A percentile compares a stretch with the other conserved stretches of the same genome.
phyloP scores from a whole-genome alignment of 1,284 basidiomycete genomes.

The Farysia itapuensis region DNA sequence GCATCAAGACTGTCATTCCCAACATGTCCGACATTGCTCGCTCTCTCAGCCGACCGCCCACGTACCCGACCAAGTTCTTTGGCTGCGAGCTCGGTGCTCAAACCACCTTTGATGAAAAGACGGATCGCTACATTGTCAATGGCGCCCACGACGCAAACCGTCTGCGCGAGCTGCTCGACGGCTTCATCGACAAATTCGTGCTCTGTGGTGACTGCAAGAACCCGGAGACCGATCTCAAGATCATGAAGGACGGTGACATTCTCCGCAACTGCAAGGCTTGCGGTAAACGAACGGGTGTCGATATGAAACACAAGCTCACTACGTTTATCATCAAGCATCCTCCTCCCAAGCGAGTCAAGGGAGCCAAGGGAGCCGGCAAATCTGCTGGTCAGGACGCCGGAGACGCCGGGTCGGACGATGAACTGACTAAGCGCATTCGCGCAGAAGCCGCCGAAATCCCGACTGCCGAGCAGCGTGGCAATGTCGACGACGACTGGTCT shows the following conservation, averaged over 20 bases:
- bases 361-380: conserved; percentile 58
- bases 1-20: conserved; percentile 80
- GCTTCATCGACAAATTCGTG: conserved; percentile 93
- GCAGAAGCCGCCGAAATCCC: conserved; percentile 59
- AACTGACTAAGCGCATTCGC: conserved; percentile 65
- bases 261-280: conserved; percentile 98
- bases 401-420: conserved; percentile 61
- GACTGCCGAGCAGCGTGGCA: conserved; percentile 63
- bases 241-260: conserved; percentile 82
- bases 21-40: conserved; percentile 99
- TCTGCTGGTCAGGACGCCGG: conserved; percentile 67
- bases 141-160: conserved; percentile 90
- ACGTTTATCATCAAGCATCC: conserved; percentile 98
- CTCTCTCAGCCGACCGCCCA: conserved; percentile 88
- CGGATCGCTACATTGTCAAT: conserved; percentile 97
- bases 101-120: conserved; percentile 92
- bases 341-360: conserved; percentile 67
- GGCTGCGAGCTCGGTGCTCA: conserved; percentile 98
- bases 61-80: conserved; percentile 98
- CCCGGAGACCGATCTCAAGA: conserved; percentile 94
- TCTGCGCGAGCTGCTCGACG: conserved; percentile 91
- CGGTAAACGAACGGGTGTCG: conserved; percentile 84
- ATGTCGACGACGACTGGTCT: conserved; percentile 74
- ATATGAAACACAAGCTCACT: conserved; percentile 96
- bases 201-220: conserved; percentile 98